Conservation (phyloP, 2,329 filamentous ascomycete genomes). For the Leptographium procerum region DNA sequence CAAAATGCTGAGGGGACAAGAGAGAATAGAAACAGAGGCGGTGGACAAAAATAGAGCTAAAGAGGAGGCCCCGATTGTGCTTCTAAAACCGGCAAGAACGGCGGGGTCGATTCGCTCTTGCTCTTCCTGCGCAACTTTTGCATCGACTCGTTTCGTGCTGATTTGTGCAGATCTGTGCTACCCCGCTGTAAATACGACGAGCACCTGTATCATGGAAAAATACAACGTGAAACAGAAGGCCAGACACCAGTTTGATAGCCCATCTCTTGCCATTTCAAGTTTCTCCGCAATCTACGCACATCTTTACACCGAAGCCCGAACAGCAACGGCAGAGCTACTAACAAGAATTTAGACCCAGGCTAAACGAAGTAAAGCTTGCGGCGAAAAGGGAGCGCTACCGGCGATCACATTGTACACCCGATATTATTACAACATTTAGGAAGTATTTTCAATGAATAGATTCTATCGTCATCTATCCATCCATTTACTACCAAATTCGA, state of each 20-base stretch:
- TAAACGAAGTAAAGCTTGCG: too few relatives aligned
- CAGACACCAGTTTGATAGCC: neutral
- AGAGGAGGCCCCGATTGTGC: neutral
- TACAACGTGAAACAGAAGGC: neutral
- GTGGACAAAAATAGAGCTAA: neutral
- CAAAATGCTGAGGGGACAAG: too few relatives aligned
- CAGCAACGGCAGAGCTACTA: neutral
- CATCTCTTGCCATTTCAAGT: too few relatives aligned
- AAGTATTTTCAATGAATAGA: slow-evolving; percentile 27
- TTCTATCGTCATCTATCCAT: slow-evolving; percentile 41
- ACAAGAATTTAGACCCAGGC: neutral
- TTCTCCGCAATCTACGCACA: too few relatives aligned
- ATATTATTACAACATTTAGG: neutral
- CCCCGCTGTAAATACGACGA: neutral
- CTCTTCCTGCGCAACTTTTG: neutral
- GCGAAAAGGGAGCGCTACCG: neutral
- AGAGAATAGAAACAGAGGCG: neutral
- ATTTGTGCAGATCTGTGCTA: neutral
- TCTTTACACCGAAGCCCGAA: too few relatives aligned
- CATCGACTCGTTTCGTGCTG: neutral
- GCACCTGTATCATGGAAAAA: neutral
- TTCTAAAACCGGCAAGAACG: neutral
- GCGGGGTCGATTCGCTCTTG: slow-evolving; percentile 2
- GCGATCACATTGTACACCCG: neutral
- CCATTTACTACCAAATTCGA: slow-evolving; percentile 1